phyloP scores from a whole-genome alignment of 2,329 filamentous ascomycete genomes.

The Pseudopyrenochaeta lycopersici region DNA sequence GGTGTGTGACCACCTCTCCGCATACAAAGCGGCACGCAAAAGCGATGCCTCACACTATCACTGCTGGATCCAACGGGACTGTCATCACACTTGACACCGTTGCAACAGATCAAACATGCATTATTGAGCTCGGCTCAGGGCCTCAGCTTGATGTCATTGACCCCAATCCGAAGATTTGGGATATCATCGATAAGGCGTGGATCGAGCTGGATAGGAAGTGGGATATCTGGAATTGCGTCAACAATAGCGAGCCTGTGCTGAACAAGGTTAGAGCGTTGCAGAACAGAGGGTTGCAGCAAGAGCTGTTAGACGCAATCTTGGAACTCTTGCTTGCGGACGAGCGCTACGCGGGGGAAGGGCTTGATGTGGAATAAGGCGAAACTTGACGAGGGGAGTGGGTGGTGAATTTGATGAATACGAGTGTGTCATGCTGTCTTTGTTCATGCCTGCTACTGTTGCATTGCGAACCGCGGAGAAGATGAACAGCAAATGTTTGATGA shows the following conservation, averaged over 20 bases:
- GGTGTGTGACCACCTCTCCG: constrained; percentile 32
- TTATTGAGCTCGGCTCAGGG: constrained; percentile 38
- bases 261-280: constrained; percentile 42
- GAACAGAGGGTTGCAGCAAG: constrained; percentile 33
- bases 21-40: constrained; percentile 38
- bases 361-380: not conserved
- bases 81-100: constrained; percentile 34
- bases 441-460: too few species aligned
- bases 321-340: constrained; percentile 47
- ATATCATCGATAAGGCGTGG: constrained; percentile 39
- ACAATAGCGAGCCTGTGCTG: constrained; percentile 34
- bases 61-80: constrained; percentile 33
- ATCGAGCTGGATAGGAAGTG: constrained; percentile 44
- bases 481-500: not conserved
- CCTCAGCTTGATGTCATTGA: constrained; percentile 47
- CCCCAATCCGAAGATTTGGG: constrained; percentile 37
- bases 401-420: too few species aligned
- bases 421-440: too few species aligned
- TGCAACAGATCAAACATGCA: constrained; percentile 29
- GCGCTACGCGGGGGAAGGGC: constrained; percentile 32
- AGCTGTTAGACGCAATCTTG: constrained; percentile 43
- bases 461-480: too few species aligned
- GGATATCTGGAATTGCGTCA: constrained; percentile 42
- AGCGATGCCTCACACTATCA: constrained; percentile 21
- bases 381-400: too few species aligned